Conservation (phyloP, 2,329 filamentous ascomycete genomes). For the Falciphora oryzae region DNA sequence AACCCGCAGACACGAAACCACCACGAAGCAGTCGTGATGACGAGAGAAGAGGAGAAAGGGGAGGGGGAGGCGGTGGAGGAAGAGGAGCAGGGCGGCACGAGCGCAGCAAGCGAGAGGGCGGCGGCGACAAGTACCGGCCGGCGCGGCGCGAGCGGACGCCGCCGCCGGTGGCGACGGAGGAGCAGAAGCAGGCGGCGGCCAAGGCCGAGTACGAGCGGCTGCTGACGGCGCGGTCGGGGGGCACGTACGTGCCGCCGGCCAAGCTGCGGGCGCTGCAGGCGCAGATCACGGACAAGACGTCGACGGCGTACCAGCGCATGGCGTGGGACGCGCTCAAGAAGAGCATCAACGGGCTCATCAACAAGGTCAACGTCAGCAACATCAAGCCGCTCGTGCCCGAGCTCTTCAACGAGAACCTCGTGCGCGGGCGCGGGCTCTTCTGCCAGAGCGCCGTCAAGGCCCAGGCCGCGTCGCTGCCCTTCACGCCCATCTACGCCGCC, state of each 20-base stretch:
- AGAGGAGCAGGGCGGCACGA: constrained; percentile 31
- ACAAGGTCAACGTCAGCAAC: constrained; percentile 97
- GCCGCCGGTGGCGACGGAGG: constrained; percentile 53
- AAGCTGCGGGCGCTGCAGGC: constrained; percentile 86
- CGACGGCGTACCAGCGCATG: constrained; percentile 98
- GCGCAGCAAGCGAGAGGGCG: constrained; percentile 17
- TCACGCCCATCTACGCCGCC: constrained; percentile 92
- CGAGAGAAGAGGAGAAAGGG: constrained; percentile 12
- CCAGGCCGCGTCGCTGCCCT: constrained; percentile 89
- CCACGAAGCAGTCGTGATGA: constrained; percentile 18
- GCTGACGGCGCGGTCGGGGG: constrained; percentile 85
- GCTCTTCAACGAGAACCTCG: constrained; percentile 88
- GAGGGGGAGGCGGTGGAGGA: neutral
- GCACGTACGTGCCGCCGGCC: constrained; percentile 93
- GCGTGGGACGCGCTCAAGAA: constrained; percentile 99
- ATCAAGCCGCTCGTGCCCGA: constrained; percentile 98
- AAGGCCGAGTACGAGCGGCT: constrained; percentile 94
- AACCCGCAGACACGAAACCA: constrained; percentile 23
- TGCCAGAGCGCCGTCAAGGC: constrained; percentile 98
- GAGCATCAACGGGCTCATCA: constrained; percentile 96
- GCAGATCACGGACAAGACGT: constrained; percentile 93
- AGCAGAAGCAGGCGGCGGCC: constrained; percentile 79
- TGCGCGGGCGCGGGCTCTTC: constrained; percentile 86
- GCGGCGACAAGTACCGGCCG: constrained; percentile 41
- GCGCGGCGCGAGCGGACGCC: constrained; percentile 24